Base-by-base conservation (phyloP, 2,329 filamentous ascomycete species). In the Beauveria caledonica region DNA sequence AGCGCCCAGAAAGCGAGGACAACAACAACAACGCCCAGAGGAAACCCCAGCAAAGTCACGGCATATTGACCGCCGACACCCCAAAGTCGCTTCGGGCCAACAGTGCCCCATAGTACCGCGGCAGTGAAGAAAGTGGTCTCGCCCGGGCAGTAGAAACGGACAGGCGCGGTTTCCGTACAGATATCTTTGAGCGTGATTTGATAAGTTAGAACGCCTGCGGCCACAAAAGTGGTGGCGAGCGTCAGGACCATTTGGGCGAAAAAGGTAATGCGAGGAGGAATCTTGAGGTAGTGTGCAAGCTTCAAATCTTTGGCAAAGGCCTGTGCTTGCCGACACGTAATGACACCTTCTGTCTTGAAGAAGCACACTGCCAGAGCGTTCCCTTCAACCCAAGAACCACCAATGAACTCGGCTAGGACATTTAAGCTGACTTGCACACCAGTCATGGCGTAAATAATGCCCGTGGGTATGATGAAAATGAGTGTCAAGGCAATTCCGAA, bases 251-350 rank as follows among this genome's bases (percentile, higher is more conserved):
- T 75, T 65, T 82, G 79, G 10, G 75, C 77, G 23, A 74, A 72
- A 66, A 82, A 81, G 2, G 77, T 70, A 7, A 75, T 76, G 3
- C 74, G 72, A 0, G 76, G 77, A 0, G 78, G 75, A 42, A 81
- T 77, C 64, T 82, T 80, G 54, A 80, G 68, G 66, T 81, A 80
- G 60, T 80, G 78, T 1, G 73, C 79, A 21, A 81, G 68, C 66
- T 81, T 81, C 73, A 80, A 72, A 63, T 81, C 79, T 62, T 75
- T 72, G 61, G 50, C 67, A 60, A 71, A 72, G 27, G 64, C 61
- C 8, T 70, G 63, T 4, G 68, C 67, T 27, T 70, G 68, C 3
- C 64, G 62, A 13, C 62, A 64, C 2, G 68, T 67, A 70, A 75
- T 68, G 60, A 73, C 76, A 3, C 76, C 76, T 0, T 68, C 67